phyloP scores from a whole-genome alignment of 352 stramenopile species.

The Globisporangium viniferum region DNA sequence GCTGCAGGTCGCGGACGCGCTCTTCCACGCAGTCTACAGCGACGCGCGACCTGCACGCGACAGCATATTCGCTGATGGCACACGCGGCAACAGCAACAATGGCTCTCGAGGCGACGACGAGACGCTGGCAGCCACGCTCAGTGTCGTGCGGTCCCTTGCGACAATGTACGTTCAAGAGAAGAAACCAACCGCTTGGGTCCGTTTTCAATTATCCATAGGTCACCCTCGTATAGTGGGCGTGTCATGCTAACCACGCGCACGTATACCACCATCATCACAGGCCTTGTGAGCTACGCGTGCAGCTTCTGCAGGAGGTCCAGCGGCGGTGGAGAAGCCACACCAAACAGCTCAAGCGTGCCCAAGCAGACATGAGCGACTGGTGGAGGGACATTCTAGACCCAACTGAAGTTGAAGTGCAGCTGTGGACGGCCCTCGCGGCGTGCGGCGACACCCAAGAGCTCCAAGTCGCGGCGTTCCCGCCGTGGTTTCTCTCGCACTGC shows the following conservation, averaged over 20 bases:
- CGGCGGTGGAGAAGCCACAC: neutral
- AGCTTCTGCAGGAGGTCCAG: slow-evolving; percentile 8
- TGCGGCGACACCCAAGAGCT: slow-evolving; percentile 5
- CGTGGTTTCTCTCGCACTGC: slow-evolving; percentile 8
- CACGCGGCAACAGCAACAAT: neutral
- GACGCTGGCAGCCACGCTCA: neutral
- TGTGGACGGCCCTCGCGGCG: slow-evolving; percentile 1
- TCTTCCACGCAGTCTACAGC: neutral
- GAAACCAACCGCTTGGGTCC: neutral
- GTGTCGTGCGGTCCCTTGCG: slow-evolving; percentile 5
- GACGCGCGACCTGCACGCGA: neutral
- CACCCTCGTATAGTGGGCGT: neutral
- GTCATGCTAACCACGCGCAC: neutral
- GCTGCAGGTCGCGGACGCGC: slow-evolving; percentile 9
- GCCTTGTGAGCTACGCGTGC: slow-evolving; percentile 3
- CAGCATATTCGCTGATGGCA: neutral
- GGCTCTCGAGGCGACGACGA: neutral
- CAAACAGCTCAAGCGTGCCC: neutral
- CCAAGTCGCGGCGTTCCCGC: slow-evolving; percentile 5
- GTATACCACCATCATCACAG: neutral
- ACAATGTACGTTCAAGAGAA: slow-evolving; percentile 1
- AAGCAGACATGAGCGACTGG: neutral
- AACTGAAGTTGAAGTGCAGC: neutral
- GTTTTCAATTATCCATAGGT: neutral
- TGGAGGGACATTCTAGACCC: neutral